Evolutionary conservation across 805 yeast species (phyloP).

Genomic region (Wickerhamiella nectarea): DNA sequence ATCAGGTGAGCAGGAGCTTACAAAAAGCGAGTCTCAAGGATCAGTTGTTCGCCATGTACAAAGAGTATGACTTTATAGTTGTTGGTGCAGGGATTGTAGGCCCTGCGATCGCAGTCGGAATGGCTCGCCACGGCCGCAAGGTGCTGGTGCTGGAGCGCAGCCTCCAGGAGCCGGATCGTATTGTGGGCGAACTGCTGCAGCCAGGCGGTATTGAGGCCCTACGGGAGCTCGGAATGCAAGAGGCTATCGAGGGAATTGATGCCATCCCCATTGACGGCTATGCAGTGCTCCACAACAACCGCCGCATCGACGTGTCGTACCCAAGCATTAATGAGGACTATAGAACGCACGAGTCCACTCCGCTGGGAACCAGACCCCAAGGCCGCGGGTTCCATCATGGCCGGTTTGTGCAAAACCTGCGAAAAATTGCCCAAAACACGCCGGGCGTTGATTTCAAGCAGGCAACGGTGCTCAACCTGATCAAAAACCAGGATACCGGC

Average conservation of each 20-base stretch:
- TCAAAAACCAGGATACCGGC: slow-evolving; percentile 38
- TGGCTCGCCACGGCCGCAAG: slow-evolving; percentile 79
- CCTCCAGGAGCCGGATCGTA: slow-evolving; percentile 85
- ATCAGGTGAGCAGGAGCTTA: neutral
- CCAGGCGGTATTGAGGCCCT: slow-evolving; percentile 91
- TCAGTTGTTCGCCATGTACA: neutral
- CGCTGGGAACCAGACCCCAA: slow-evolving; percentile 25
- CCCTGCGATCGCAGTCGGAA: slow-evolving; percentile 77
- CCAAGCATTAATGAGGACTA: slow-evolving; percentile 28
- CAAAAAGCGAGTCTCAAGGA: neutral
- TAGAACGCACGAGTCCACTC: slow-evolving; percentile 9
- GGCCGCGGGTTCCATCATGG: slow-evolving; percentile 96
- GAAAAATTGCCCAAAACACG: slow-evolving; percentile 54
- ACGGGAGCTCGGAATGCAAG: slow-evolving; percentile 66
- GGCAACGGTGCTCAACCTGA: slow-evolving; percentile 64
- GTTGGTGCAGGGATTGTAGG: slow-evolving; percentile 99
- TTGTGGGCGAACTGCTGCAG: slow-evolving; percentile 93
- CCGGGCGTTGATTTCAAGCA: slow-evolving; percentile 65
- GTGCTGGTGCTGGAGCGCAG: slow-evolving; percentile 75
- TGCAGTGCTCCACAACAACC: slow-evolving; percentile 53
- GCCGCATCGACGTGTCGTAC: slow-evolving; percentile 50
- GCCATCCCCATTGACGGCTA: slow-evolving; percentile 74
- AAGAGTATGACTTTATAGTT: slow-evolving; percentile 62
- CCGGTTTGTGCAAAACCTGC: slow-evolving; percentile 60
- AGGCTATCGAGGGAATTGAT: slow-evolving; percentile 58